Base-by-base conservation (phyloP, 768 basidiomycete genomes). In the Phylloporus arenicola region DNA sequence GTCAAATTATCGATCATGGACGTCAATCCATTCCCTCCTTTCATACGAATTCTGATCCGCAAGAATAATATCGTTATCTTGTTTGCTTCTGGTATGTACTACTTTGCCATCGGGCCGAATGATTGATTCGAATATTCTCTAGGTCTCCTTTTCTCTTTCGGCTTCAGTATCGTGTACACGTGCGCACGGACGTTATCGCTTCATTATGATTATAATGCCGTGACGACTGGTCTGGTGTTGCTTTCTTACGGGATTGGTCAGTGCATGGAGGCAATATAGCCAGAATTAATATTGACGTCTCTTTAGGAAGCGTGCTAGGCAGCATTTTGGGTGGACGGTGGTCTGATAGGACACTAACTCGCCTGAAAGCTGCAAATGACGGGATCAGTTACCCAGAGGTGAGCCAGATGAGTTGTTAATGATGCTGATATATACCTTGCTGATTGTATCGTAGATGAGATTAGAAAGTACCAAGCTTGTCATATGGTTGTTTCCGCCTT, bases 151-250 rank as follows among this genome's bases (percentile, higher is more conserved):
- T 93, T 85, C 58, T 85, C 82, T 0, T 83, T 83, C 44, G 77
- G 72, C 40, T 92, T 84, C 64, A 74, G 81, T 25, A 75, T 93
- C 34, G 62, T 79, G 3, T 94, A 91, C 58, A 89, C 88, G 0
- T 81, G 82, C 16, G 78, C 90, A 12, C 76, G 88, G 53, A 90
- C 87, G 0, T 73, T 95, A 1, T 75, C 75, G 0, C 68, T 74
- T 8, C 64, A 74, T 12, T 95, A 94, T 57, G 58, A 75, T 29
- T 93, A 85, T 64, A 71, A 80, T 48, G 75, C 92, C 1, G 69
- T 96, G 25, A 73, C 78, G 43, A 85, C 86, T 39, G 93, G 93
- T 8, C 67, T 93, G 17, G 82, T 92, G 6, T 73, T 92, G 1
- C 77, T 96, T 12, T 65, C 86, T 0, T 91, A 79, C 61, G 92